phyloP scores from a whole-genome alignment of 2,329 filamentous ascomycete species.

The Curvularia eragrostidis region DNA sequence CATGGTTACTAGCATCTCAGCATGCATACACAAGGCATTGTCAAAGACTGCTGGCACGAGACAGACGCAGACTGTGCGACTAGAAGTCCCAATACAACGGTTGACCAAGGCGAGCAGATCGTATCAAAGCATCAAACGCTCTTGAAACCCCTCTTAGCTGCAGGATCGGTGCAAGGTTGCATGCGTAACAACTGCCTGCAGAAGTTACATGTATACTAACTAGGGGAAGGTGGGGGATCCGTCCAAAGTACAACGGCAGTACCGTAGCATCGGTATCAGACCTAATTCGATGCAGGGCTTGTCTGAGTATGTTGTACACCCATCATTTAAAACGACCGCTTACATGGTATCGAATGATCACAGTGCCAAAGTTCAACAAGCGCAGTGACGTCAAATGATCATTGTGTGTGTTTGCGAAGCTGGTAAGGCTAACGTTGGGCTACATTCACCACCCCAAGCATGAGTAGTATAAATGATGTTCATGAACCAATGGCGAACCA shows the following conservation, averaged over 20 bases:
- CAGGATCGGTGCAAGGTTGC: not conserved
- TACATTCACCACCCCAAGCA: not conserved
- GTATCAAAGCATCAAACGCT: not conserved
- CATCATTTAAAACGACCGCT: not conserved
- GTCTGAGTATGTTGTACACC: constrained; percentile 4
- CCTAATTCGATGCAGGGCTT: not conserved
- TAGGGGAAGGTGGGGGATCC: not conserved
- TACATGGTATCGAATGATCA: not conserved
- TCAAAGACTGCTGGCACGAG: not conserved
- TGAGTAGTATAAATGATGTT: too few relatives aligned
- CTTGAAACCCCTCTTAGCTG: not conserved
- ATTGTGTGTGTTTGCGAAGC: not conserved
- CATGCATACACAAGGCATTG: not conserved
- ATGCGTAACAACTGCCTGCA: not conserved
- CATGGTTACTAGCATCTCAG: not conserved
- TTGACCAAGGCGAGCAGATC: not conserved
- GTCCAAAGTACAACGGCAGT: constrained; percentile 5
- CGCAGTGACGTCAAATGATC: not conserved
- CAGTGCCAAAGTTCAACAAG: not conserved
- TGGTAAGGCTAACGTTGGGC: not conserved
- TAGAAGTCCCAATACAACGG: too few relatives aligned
- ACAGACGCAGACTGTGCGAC: not conserved
- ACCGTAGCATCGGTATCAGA: not conserved
- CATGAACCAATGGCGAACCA: not conserved
- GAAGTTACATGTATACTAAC: not conserved